Conservation (phyloP, 768 basidiomycete genomes). For the Mycena indigotica region DNA sequence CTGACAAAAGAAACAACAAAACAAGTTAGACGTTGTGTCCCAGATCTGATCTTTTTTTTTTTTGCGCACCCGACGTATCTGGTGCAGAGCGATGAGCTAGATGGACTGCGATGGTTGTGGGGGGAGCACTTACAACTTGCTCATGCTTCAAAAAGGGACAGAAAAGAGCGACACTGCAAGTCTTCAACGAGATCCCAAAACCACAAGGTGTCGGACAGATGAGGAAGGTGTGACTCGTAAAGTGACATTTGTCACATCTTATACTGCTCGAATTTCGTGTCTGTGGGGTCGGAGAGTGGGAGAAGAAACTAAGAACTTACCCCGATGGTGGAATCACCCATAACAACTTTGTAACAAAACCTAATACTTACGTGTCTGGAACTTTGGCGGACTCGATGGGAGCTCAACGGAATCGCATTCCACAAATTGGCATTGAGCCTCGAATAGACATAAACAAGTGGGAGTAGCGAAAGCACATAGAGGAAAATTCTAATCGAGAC, state of each 20-base stretch:
- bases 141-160: background rate
- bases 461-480: too few relatives aligned
- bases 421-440: background rate
- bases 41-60: background rate
- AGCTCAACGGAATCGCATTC: too few relatives aligned
- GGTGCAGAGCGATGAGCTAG: background rate
- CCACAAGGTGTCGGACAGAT: background rate
- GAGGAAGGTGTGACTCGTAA: background rate
- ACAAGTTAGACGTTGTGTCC: background rate
- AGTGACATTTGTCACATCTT: background rate
- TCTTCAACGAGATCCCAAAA: background rate
- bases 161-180: background rate
- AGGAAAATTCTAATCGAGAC: too few relatives aligned
- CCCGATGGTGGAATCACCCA: background rate
- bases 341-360: too few relatives aligned
- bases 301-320: background rate
- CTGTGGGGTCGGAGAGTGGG: background rate
- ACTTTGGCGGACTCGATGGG: too few relatives aligned
- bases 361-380: too few relatives aligned
- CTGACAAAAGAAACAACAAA: conserved; percentile 43
- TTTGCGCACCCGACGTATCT: background rate
- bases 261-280: background rate
- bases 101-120: background rate
- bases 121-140: background rate
- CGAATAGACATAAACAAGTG: background rate